Conservation (phyloP, 2,329 filamentous ascomycete genomes). For the Biscogniauxia marginata region DNA sequence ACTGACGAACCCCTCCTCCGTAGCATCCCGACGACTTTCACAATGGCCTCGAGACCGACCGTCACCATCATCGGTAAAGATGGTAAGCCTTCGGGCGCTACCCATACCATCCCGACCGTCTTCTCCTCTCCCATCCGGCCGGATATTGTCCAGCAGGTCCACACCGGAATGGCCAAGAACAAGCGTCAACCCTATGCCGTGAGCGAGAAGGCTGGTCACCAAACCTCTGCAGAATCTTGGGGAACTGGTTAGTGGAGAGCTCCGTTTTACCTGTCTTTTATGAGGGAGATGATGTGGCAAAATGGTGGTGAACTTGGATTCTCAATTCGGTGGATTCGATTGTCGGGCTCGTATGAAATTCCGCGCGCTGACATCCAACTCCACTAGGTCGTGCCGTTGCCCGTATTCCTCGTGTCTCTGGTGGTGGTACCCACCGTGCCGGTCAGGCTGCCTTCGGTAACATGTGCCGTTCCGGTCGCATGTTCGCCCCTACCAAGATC, state of each 20-base stretch:
- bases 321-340: constrained; percentile 5
- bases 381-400: constrained; percentile 89
- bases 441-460: constrained; percentile 99
- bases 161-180: constrained; percentile 99
- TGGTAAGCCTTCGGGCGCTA: constrained; percentile 86
- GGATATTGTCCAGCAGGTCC: constrained; percentile 98
- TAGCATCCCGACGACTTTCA: constrained; percentile 36
- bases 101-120: constrained; percentile 91
- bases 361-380: background rate
- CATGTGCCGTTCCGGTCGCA: constrained; percentile 99
- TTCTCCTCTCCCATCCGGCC: constrained; percentile 97
- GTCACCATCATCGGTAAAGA: constrained; percentile 96
- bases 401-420: constrained; percentile 99
- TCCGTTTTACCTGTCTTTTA: constrained; percentile 9
- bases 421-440: constrained; percentile 99
- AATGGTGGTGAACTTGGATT: constrained; percentile 5
- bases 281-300: background rate
- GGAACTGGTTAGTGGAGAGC: constrained; percentile 78
- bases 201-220: constrained; percentile 99
- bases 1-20: constrained; percentile 21
- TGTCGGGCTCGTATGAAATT: background rate
- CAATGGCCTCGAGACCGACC: constrained; percentile 95
- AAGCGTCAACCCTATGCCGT: constrained; percentile 99
- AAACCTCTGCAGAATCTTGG: constrained; percentile 99
- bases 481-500: constrained; percentile 99